Evolutionary conservation across 805 yeast genomes (phyloP).

Genomic region (Wickerhamiella spandovensis): DNA sequence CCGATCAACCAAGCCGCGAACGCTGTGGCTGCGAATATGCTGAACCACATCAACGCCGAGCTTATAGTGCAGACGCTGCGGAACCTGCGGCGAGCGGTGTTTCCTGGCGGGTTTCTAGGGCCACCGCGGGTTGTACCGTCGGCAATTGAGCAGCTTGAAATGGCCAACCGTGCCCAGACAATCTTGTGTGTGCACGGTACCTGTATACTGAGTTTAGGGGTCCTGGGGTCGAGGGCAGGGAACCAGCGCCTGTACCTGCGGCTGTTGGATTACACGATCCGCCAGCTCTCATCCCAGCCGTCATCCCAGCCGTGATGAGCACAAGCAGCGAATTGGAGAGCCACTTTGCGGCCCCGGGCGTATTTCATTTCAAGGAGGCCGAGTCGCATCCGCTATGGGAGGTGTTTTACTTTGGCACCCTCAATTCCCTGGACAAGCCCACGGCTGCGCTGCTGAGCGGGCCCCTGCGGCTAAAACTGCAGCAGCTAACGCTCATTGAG

Average conservation of each 20-base stretch:
- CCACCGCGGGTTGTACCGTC: not conserved
- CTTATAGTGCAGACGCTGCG: not conserved
- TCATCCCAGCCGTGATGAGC: no score
- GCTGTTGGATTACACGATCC: not conserved
- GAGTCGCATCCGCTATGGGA: not conserved
- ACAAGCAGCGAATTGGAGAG: no score
- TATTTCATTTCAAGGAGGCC: not conserved
- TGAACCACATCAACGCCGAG: not conserved
- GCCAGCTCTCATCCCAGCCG: not conserved
- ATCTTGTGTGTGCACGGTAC: not conserved
- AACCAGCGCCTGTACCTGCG: not conserved
- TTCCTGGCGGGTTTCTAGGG: not conserved
- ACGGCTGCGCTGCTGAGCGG: not conserved
- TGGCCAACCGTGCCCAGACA: not conserved
- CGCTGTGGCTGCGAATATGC: not conserved
- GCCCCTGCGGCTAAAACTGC: slow-evolving; percentile 12
- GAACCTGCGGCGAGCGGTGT: not conserved
- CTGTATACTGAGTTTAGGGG: not conserved
- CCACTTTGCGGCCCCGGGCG: slow-evolving; percentile 1
- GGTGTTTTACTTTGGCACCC: slow-evolving; percentile 1
- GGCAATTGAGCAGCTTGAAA: not conserved
- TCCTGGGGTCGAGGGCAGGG: not conserved
- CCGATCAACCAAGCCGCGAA: not conserved
- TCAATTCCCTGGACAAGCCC: slow-evolving; percentile 1
- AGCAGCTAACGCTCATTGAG: slow-evolving; percentile 15